Conservation (phyloP, 106 monocot genomes). For the Triglochin maritima region DNA sequence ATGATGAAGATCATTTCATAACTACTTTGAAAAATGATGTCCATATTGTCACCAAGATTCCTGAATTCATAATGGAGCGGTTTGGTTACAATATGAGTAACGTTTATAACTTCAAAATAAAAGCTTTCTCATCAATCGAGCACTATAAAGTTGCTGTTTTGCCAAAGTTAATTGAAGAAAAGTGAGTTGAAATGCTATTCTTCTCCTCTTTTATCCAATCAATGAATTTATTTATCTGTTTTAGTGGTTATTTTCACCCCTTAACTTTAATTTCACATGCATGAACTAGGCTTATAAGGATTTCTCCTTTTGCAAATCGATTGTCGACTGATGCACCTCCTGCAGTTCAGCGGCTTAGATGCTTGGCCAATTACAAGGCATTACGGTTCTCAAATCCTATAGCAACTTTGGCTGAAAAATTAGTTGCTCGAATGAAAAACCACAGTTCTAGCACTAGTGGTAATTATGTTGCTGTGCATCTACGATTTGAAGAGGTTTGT, state of each 20-base stretch:
- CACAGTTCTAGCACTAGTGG: slow-evolving; percentile 46
- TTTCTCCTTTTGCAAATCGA: slow-evolving; percentile 99
- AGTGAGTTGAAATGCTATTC: slow-evolving; percentile 31
- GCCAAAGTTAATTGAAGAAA: slow-evolving; percentile 85
- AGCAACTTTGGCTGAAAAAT: slow-evolving; percentile 52
- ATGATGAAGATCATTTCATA: slow-evolving; percentile 83
- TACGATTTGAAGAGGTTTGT: slow-evolving; percentile 94
- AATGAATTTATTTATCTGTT: background rate
- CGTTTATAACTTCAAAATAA: slow-evolving; percentile 90
- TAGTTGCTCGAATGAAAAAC: slow-evolving; percentile 81
- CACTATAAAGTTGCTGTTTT: slow-evolving; percentile 71
- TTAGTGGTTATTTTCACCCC: background rate
- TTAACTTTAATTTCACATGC: slow-evolving; percentile 1
- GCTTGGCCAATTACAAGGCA: slow-evolving; percentile 93
- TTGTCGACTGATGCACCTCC: slow-evolving; percentile 73
- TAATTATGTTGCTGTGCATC: slow-evolving; percentile 90
- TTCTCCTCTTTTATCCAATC: background rate
- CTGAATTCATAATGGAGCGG: slow-evolving; percentile 88
- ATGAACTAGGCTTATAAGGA: slow-evolving; percentile 75
- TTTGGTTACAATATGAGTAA: slow-evolving; percentile 98
- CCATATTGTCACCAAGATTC: slow-evolving; percentile 73
- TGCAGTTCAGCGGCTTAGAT: slow-evolving; percentile 76
- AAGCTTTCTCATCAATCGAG: slow-evolving; percentile 76
- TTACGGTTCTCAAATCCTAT: slow-evolving; percentile 85
- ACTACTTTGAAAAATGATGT: slow-evolving; percentile 70